phyloP scores from a whole-genome alignment of 306 rosid species.

The Dicorynia guianensis region DNA sequence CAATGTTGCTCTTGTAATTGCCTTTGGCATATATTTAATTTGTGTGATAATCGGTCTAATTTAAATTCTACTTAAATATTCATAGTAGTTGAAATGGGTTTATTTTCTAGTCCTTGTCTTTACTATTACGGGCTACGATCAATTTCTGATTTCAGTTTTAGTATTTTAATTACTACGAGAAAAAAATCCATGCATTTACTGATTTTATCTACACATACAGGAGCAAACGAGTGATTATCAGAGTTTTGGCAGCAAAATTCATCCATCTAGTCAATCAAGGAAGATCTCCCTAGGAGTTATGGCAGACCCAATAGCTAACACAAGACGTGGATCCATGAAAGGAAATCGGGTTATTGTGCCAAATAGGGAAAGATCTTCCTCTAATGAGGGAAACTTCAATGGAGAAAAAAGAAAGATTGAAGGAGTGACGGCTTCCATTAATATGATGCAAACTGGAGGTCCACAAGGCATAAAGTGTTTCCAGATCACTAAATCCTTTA shows the following conservation, averaged over 20 bases:
- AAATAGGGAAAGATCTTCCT: constrained; percentile 51
- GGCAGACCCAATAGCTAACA: constrained; percentile 60
- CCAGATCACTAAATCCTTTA: constrained; percentile 54
- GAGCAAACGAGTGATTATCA: constrained; percentile 59
- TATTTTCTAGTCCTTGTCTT: not conserved
- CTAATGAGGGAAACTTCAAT: constrained; percentile 45
- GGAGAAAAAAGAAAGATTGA: constrained; percentile 49
- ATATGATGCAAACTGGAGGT: constrained; percentile 47
- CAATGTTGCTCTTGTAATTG: constrained; percentile 10
- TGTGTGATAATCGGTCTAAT: constrained; percentile 10
- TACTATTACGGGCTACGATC: not conserved
- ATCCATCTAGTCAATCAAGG: constrained; percentile 79
- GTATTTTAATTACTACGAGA: constrained; percentile 22
- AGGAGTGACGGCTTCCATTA: constrained; percentile 48
- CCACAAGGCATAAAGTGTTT: constrained; percentile 55
- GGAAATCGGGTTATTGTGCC: constrained; percentile 46
- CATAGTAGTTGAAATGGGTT: not conserved
- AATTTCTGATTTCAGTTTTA: constrained; percentile 25
- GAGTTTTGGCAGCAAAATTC: constrained; percentile 70
- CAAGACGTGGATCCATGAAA: constrained; percentile 51
- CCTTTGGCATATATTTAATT: constrained; percentile 19
- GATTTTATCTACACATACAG: constrained; percentile 56
- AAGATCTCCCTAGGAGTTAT: constrained; percentile 89
- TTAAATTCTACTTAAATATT: constrained; percentile 17
- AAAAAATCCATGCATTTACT: constrained; percentile 25